Percentiles rank a stretch among this genome's conserved stretches.
phyloP scores from a whole-genome alignment of 768 basidiomycete species.

The Cystoderma amianthinum region DNA sequence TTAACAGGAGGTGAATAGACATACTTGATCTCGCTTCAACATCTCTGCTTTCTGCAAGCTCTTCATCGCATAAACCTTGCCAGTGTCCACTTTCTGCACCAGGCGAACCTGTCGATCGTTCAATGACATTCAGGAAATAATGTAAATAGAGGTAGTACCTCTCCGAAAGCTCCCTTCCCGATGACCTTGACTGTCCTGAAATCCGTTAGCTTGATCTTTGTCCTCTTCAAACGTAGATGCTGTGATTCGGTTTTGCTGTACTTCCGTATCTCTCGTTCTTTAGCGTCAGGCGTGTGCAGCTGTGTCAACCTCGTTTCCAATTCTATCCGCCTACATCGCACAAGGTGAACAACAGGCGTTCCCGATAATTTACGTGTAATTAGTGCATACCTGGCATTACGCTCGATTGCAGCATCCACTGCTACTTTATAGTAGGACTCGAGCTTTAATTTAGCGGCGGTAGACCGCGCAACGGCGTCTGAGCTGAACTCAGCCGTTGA shows the following conservation, averaged over 20 bases:
- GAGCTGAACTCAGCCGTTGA: constrained; percentile 77
- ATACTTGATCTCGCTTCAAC: constrained; percentile 97
- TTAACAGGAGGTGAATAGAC: constrained; percentile 12
- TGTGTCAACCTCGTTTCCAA: constrained; percentile 82
- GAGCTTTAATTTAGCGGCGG: constrained; percentile 92
- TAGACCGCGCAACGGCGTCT: constrained; percentile 82
- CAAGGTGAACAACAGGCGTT: not conserved
- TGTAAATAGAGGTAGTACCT: constrained; percentile 40
- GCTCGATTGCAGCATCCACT: constrained; percentile 92
- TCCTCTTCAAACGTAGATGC: constrained; percentile 86
- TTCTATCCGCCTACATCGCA: constrained; percentile 66
- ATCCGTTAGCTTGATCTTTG: constrained; percentile 88
- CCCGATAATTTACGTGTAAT: constrained; percentile 4
- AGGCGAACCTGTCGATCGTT: constrained; percentile 63
- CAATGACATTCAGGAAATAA: constrained; percentile 6
- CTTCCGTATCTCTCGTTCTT: constrained; percentile 82
- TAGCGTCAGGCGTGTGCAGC: constrained; percentile 68
- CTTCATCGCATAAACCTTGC: constrained; percentile 99
- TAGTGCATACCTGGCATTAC: constrained; percentile 75
- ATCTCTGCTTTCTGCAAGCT: constrained; percentile 97
- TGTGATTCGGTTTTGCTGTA: constrained; percentile 84
- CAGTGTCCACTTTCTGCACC: constrained; percentile 95
- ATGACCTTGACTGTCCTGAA: constrained; percentile 98
- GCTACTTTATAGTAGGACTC: constrained; percentile 98
- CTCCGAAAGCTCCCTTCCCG: constrained; percentile 97